Base-by-base conservation (phyloP, 2,329 filamentous ascomycete species). In the Talaromyces atroroseus region DNA sequence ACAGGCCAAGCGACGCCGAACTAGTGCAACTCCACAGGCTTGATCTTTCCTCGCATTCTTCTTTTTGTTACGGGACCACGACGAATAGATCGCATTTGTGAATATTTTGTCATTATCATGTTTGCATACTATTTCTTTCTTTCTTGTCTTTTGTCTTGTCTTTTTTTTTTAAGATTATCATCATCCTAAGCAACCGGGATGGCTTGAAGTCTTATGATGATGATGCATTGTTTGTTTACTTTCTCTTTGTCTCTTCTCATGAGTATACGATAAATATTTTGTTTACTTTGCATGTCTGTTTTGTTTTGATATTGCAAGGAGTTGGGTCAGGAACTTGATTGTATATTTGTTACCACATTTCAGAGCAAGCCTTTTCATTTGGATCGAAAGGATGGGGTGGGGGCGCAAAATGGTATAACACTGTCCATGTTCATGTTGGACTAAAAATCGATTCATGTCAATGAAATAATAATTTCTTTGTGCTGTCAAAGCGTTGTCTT, bases 1-100 rank as follows among this genome's bases (percentile, higher is more conserved):
- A 7, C 92, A 92, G 72, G 92, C 92, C 62, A 97, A 96, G 82
- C 85, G 91, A 76, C 87, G 92, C 76, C 95, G 90, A 78, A 74
- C 84, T 8, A 56, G 57, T 16, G 59, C 63, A 46, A 58, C 54
- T 34, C 26, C 50, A 14, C 24, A 52, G 18, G 12, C 50, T 52
- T 52, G 40, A 52, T 44, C 10, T 40, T 40, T 40, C 36, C 36
- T 38, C 16, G 36, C 36, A 40, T 7, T n/a, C 6, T 11, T 34
- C 6, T 40, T 14, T 16, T 18, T 18, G 2, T 18, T 14, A 40
- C 36, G n/a, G n/a, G 36, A 40, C 36, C 36, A 40, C 36, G 36
- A 40, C n/a, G 16, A 40, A 40, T 40, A 40, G 36, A 40, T 40
- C n/a, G 36, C 36, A 40, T 40, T n/a, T 18, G 36, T 40, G 16